Evolutionary conservation across 768 basidiomycete genomes (phyloP).

Genomic region (Mycena galericulata): DNA sequence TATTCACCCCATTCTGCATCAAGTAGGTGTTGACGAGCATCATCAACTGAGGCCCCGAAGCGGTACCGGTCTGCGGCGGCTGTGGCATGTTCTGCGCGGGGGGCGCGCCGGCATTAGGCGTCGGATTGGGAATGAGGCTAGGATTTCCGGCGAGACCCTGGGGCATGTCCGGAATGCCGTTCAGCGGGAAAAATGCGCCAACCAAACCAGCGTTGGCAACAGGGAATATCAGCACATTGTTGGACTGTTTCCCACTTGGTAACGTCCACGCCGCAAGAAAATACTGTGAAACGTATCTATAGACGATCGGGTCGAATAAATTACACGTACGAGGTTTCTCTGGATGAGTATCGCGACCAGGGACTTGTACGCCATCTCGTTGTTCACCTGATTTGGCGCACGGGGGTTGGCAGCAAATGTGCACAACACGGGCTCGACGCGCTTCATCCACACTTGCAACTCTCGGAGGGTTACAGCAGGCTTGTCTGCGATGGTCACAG

Average conservation of each 20-base stretch:
- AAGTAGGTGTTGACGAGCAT: background rate
- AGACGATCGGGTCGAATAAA: background rate
- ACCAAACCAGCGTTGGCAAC: slow-evolving; percentile 45
- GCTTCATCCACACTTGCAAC: slow-evolving; percentile 62
- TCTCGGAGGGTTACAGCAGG: slow-evolving; percentile 53
- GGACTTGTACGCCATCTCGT: slow-evolving; percentile 56
- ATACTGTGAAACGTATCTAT: slow-evolving; percentile 49
- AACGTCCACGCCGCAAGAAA: slow-evolving; percentile 64
- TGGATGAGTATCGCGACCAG: slow-evolving; percentile 56
- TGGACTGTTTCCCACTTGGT: slow-evolving; percentile 55
- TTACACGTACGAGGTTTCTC: slow-evolving; percentile 58
- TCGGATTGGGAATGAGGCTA: slow-evolving; percentile 20
- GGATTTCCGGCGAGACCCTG: slow-evolving; percentile 37
- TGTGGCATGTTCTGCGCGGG: background rate
- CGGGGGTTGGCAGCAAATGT: slow-evolving; percentile 50
- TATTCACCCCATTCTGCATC: slow-evolving; percentile 2
- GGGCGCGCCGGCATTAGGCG: background rate
- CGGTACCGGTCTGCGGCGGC: slow-evolving; percentile 4
- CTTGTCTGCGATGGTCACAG: slow-evolving; percentile 55
- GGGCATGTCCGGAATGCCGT: slow-evolving; percentile 65
- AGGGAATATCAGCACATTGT: slow-evolving; percentile 63
- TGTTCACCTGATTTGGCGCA: slow-evolving; percentile 49
- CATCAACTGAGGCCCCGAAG: slow-evolving; percentile 1
- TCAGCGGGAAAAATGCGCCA: slow-evolving; percentile 63
- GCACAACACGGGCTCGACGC: slow-evolving; percentile 54